These are phyloP conservation scores for Podospora australis DNA, from an alignment of 495 filamentous ascomycete genomes.

Conservation along the genomic window DNA sequence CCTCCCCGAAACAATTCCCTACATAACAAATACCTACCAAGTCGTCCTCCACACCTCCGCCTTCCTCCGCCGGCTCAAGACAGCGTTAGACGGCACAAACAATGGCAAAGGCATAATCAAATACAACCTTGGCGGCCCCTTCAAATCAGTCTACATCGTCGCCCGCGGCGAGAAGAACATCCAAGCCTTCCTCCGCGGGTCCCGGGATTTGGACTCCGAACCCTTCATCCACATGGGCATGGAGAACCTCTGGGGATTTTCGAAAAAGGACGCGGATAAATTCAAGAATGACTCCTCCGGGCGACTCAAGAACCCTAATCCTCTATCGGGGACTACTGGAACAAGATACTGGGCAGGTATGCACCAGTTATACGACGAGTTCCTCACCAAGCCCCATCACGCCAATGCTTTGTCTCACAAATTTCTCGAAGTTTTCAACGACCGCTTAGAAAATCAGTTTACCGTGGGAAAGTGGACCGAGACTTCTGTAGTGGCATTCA, in stretches of 20 bases:
- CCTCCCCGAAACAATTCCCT: not conserved
- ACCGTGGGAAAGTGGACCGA: slow-evolving; percentile 8
- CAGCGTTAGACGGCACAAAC: not conserved
- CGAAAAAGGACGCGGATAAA: slow-evolving; percentile 9
- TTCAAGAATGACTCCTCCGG: slow-evolving; percentile 15
- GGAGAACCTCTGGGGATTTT: slow-evolving; percentile 5
- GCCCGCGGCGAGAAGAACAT: slow-evolving; percentile 14
- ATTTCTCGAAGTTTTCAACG: slow-evolving; percentile 11
- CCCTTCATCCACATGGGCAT: slow-evolving; percentile 15
- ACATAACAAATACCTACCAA: not conserved
- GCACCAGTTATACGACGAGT: slow-evolving; percentile 15
- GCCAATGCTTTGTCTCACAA: slow-evolving; percentile 6
- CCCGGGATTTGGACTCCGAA: slow-evolving; percentile 14
- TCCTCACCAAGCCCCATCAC: slow-evolving; percentile 5
- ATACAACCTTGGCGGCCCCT: slow-evolving; percentile 19
- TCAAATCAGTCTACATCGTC: slow-evolving; percentile 21
- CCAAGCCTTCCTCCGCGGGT: slow-evolving; percentile 16
- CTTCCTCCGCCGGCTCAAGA: not conserved
- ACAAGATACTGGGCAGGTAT: slow-evolving; percentile 18
- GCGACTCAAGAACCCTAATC: slow-evolving; percentile 5
- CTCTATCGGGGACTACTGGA: no score
- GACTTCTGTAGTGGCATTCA: slow-evolving; percentile 10
- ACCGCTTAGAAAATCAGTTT: slow-evolving; percentile 5
- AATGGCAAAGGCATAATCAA: slow-evolving; percentile 10
- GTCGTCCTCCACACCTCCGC: not conserved